Base-by-base conservation (phyloP, 768 basidiomycete species). In the Cystofilobasidium bisporidii region DNA sequence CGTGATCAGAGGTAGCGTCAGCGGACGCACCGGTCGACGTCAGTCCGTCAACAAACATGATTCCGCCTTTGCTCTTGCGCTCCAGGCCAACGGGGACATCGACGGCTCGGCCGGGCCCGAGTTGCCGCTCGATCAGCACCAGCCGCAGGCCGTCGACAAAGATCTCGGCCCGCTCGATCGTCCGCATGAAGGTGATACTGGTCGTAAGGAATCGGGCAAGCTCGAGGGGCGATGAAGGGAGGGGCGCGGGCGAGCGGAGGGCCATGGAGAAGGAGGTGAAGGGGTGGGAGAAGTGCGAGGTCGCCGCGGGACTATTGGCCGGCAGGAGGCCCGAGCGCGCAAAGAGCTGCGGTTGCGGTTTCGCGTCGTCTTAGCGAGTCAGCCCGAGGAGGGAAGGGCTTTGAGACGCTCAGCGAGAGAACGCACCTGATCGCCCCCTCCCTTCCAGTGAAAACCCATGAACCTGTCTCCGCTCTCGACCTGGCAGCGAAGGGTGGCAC, bases 381-480 rank as follows among this genome's bases (percentile, higher is more conserved):
- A 32, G 56, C 32, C 17, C 26, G 26, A 28, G 60, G 38, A n/a
- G 17, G 36, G 24, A 57, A 47, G 17, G 8, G 61, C n/a, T 60
- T n/a, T 10, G 33, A 32, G 11, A 45, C 20, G 26, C 30, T 43
- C n/a, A n/a, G n/a, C n/a, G n/a, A n/a, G n/a, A n/a, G 24, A 10
- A 66, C 63, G 26, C 10, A 73, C 72, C 64, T 92, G 90, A 73
- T 92, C 90, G 73, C 88, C 89, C 72, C 87, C 87, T 73, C 88
- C 89, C 75, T 91, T 92, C 91, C 91, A 97, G 75, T 93, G 89
- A 75, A 96, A 97, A 0, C 86, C 87, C 91, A 94, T 94, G 85
- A 90, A 91, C 74, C 88, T 83, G 38, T 72, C 71, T 8, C 85
- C 91, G 83, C 74, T 69, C 59, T 76, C 75, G n/a, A 80, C 81